Evolutionary conservation across 805 yeast species (phyloP).

Genomic region (Clavispora santaluciae): DNA sequence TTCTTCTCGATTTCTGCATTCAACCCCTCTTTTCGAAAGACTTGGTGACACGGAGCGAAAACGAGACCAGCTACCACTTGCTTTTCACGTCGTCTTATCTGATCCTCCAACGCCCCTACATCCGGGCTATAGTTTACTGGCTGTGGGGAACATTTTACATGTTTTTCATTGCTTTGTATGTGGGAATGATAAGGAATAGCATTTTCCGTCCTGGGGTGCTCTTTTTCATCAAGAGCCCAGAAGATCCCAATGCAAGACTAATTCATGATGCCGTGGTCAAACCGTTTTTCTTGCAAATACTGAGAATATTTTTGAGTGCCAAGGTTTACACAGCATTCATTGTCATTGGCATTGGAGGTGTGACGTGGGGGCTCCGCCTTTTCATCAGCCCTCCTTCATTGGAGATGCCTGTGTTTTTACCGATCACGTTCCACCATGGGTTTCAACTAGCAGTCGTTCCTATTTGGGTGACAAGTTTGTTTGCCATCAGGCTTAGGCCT

Average conservation of each 20-base stretch:
- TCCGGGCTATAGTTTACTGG: slow-evolving; percentile 45
- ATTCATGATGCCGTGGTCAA: slow-evolving; percentile 82
- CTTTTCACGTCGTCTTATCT: slow-evolving; percentile 20
- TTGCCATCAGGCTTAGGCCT: slow-evolving; percentile 3
- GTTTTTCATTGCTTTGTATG: slow-evolving; percentile 81
- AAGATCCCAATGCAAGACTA: slow-evolving; percentile 83
- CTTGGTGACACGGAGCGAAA: slow-evolving; percentile 1
- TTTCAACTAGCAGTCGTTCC: slow-evolving; percentile 2
- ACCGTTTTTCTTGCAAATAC: slow-evolving; percentile 67
- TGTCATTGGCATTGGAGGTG: slow-evolving; percentile 65
- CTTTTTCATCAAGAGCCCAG: slow-evolving; percentile 89
- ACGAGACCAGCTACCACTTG: slow-evolving; percentile 13
- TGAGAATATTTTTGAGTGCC: slow-evolving; percentile 68
- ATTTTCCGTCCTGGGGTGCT: slow-evolving; percentile 85
- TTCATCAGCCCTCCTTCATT: slow-evolving; percentile 15
- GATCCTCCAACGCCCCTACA: slow-evolving; percentile 16
- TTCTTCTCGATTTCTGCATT: slow-evolving; percentile 63
- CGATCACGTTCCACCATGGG: slow-evolving; percentile 16
- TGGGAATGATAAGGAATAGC: slow-evolving; percentile 70
- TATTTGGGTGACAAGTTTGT: slow-evolving; percentile 2
- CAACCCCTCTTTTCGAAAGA: slow-evolving; percentile 46
- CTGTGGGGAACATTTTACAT: slow-evolving; percentile 75
- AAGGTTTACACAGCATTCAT: slow-evolving; percentile 72
- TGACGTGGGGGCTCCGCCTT: slow-evolving; percentile 45
- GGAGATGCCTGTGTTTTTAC: slow-evolving; percentile 17